phyloP scores from a whole-genome alignment of 257 asterid genomes.

The Anisodus acutangulus region DNA sequence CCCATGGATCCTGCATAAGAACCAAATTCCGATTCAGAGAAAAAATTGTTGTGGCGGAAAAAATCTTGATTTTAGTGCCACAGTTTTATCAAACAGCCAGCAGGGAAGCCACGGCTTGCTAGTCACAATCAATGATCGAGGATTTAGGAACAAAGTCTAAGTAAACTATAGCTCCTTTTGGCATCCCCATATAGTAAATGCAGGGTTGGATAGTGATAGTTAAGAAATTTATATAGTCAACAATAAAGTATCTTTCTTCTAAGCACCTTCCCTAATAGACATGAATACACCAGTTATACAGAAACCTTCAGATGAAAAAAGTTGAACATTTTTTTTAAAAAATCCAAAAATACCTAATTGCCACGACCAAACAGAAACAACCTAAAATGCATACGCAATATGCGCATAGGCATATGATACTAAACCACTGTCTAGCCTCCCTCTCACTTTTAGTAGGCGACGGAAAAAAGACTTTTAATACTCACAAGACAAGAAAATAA shows the following conservation, averaged over 20 bases:
- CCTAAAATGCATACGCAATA: not conserved
- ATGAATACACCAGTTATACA: conserved; percentile 6
- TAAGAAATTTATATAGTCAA: not conserved
- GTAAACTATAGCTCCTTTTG: not conserved
- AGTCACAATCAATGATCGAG: not conserved
- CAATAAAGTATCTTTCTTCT: not conserved
- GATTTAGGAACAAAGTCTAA: conserved; percentile 8
- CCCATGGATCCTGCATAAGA: conserved; percentile 78
- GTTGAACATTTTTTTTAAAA: not conserved
- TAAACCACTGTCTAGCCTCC: not conserved
- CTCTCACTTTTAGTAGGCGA: not conserved
- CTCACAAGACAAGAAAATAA: not conserved
- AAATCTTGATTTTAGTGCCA: conserved; percentile 13
- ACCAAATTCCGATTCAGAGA: conserved; percentile 27
- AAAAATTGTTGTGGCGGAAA: not conserved
- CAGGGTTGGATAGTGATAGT: not conserved
- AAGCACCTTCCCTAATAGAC: conserved; percentile 4
- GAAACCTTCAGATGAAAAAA: conserved; percentile 11
- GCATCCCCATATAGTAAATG: not conserved
- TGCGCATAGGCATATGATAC: not conserved
- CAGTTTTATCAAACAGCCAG: not conserved
- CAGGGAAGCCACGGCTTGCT: conserved; percentile 3
- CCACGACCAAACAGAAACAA: conserved; percentile 17
- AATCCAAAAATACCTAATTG: conserved; percentile 3
- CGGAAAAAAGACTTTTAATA: not conserved